phyloP scores from a whole-genome alignment of 2,329 filamentous ascomycete species.

The Alternaria gaisen region DNA sequence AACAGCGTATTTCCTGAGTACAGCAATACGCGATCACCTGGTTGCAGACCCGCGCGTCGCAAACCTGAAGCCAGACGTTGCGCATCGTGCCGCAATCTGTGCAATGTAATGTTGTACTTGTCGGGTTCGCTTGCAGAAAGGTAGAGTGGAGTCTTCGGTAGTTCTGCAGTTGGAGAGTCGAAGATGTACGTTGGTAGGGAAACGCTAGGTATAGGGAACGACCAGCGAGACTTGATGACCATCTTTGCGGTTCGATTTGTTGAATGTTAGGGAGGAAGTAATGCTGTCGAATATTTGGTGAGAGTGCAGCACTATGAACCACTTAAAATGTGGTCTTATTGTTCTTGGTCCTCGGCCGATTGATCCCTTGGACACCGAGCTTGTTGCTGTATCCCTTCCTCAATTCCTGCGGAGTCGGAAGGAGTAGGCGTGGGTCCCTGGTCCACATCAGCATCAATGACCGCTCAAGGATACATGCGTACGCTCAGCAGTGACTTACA shows the following conservation, averaged over 20 bases:
- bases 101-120: constrained; percentile 70
- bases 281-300: not conserved
- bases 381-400: not conserved
- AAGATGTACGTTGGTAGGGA: constrained; percentile 61
- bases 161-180: constrained; percentile 57
- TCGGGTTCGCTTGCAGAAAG: constrained; percentile 74
- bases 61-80: constrained; percentile 77
- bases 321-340: not conserved
- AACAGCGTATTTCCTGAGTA: constrained; percentile 79
- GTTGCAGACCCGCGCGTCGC: constrained; percentile 68
- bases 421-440: not conserved
- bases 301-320: not conserved
- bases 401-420: not conserved
- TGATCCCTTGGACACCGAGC: not conserved
- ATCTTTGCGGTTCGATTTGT: constrained; percentile 43
- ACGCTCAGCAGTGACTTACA: not conserved
- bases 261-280: not conserved
- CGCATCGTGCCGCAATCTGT: constrained; percentile 72
- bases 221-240: constrained; percentile 63
- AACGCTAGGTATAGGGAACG: constrained; percentile 56
- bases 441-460: not conserved
- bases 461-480: not conserved
- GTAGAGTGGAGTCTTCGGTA: constrained; percentile 60
- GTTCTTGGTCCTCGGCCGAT: not conserved
- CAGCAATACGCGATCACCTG: constrained; percentile 74